Evolutionary conservation across 2,329 filamentous ascomycete species (phyloP).

Genomic region (Aspergillus clavatus): DNA sequence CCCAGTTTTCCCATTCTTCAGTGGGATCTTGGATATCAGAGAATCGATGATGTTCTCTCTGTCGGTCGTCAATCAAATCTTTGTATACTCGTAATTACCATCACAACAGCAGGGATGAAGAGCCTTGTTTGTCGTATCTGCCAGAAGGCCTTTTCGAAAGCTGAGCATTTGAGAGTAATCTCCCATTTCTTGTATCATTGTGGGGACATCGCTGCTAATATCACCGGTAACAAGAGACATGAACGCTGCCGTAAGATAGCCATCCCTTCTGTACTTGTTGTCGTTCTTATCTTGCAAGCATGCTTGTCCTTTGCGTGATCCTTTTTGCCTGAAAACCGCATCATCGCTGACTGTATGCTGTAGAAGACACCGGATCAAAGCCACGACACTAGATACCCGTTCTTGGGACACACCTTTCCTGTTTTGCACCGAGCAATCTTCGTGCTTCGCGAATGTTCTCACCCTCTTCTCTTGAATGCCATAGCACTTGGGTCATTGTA

Average conservation of each 20-base stretch:
- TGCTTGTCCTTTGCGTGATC: constrained; percentile 8
- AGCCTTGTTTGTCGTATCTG: constrained; percentile 37
- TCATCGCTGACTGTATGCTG: constrained; percentile 17
- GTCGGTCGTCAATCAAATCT: too few species aligned
- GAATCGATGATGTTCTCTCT: too few species aligned
- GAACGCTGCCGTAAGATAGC: constrained; percentile 40
- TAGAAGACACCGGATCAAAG: constrained; percentile 38
- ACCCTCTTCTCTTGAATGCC: constrained; percentile 42
- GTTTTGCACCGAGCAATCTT: constrained; percentile 44
- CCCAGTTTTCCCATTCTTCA: too few species aligned
- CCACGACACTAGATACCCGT: constrained; percentile 25
- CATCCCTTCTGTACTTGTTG: constrained; percentile 3
- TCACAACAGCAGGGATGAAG: constrained; percentile 19
- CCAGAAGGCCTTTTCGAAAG: constrained; percentile 40
- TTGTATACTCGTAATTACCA: too few species aligned
- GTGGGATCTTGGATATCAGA: too few species aligned
- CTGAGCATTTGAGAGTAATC: constrained; percentile 38
- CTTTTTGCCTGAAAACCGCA: constrained; percentile 1
- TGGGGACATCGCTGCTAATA: constrained; percentile 15
- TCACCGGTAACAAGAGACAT: constrained; percentile 33
- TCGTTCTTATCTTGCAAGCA: too few species aligned
- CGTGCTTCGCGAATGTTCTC: constrained; percentile 42
- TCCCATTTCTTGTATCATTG: constrained; percentile 7
- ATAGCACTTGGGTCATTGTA: constrained; percentile 46
- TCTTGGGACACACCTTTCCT: constrained; percentile 38